Percentiles rank a stretch among this genome's conserved stretches.
These are phyloP conservation scores for Mesembryanthemum crystallinum DNA, from an alignment of 148 eudicot genomes.

Conservation along the genomic window DNA sequence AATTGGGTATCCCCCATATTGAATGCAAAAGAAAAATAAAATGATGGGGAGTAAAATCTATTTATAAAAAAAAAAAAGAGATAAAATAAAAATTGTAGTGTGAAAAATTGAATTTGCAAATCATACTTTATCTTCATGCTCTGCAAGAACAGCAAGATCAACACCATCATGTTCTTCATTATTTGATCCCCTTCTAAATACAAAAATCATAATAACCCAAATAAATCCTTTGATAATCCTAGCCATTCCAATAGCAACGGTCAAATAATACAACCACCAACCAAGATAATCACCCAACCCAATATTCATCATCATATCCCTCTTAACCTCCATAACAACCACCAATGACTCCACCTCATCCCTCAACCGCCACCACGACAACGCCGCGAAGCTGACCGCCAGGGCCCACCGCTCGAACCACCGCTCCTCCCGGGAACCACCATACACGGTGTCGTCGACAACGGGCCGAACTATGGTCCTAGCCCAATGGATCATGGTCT, in stretches of 20 bases:
- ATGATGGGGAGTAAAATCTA: not conserved
- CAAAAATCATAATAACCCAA: slow-evolving; percentile 39
- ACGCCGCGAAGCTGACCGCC: slow-evolving; percentile 47
- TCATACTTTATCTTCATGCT: slow-evolving; percentile 36
- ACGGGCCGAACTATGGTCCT: slow-evolving; percentile 62
- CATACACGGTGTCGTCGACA: slow-evolving; percentile 68
- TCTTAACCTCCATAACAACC: slow-evolving; percentile 57
- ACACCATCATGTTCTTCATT: not conserved
- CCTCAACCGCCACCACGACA: slow-evolving; percentile 77
- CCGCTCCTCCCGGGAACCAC: slow-evolving; percentile 42
- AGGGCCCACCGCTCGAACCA: slow-evolving; percentile 58
- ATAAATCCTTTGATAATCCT: slow-evolving; percentile 49
- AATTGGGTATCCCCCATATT: not conserved
- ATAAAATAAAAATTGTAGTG: not conserved
- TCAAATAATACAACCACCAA: slow-evolving; percentile 78
- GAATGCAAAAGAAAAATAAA: not conserved
- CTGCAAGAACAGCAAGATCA: too few relatives aligned
- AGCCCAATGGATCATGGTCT: slow-evolving; percentile 66
- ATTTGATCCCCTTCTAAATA: slow-evolving; percentile 23
- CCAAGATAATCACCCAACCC: slow-evolving; percentile 64
- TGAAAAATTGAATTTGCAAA: not conserved
- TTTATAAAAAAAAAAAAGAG: not conserved
- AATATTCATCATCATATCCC: slow-evolving; percentile 40
- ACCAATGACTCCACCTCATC: slow-evolving; percentile 76
- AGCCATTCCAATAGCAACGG: slow-evolving; percentile 60